Conservation (phyloP, 805 yeast species). For the Pichia membranifaciens region DNA sequence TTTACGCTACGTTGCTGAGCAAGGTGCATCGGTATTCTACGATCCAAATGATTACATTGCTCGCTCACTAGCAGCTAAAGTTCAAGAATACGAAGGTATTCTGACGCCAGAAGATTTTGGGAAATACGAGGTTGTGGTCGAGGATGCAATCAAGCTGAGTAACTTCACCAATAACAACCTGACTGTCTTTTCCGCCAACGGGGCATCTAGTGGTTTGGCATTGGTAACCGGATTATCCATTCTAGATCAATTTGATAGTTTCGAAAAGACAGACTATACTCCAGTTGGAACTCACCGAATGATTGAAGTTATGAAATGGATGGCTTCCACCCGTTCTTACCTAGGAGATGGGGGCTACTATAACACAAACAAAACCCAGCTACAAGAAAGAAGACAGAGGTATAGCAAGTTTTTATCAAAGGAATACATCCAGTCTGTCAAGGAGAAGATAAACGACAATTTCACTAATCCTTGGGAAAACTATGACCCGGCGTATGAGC, state of each 20-base stretch:
- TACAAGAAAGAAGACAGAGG: constrained; percentile 29
- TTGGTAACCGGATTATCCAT: constrained; percentile 68
- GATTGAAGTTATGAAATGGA: constrained; percentile 90
- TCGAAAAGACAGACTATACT: constrained; percentile 36
- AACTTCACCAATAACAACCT: constrained; percentile 24
- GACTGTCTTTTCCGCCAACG: constrained; percentile 51
- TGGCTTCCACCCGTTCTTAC: constrained; percentile 79
- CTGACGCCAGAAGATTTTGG: constrained; percentile 60
- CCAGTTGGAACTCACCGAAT: constrained; percentile 56
- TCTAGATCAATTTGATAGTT: constrained; percentile 35
- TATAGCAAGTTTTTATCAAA: constrained; percentile 40
- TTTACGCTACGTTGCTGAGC: constrained; percentile 58
- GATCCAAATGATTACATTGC: constrained; percentile 79
- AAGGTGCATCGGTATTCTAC: constrained; percentile 77
- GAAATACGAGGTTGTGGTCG: constrained; percentile 48
- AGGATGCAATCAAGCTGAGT: constrained; percentile 38
- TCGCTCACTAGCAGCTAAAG: constrained; percentile 44
- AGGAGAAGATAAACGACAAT: constrained; percentile 45
- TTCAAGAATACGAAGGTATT: constrained; percentile 59
- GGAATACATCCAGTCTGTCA: constrained; percentile 55
- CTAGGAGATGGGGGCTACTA: constrained; percentile 58
- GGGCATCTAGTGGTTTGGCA: constrained; percentile 83
- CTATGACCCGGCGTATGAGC: constrained; percentile 74
- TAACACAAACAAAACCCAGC: constrained; percentile 22
- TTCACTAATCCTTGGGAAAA: constrained; percentile 62